Conservation (phyloP, 805 yeast genomes). For the Schizosaccharomyces japonicus region DNA sequence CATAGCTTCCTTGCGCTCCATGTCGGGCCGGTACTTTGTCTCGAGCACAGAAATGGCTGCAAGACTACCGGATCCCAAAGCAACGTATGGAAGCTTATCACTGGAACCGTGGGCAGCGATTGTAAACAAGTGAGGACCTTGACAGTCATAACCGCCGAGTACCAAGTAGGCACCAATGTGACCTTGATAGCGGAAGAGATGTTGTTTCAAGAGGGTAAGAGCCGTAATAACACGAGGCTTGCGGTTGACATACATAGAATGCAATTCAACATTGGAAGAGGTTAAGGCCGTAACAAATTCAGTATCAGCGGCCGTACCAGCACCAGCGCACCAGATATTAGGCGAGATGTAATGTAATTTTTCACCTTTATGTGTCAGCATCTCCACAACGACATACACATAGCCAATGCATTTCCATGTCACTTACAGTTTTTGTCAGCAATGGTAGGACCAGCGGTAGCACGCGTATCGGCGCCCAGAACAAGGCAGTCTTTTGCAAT, state of each 20-base stretch:
- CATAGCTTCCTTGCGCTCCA: slow-evolving; percentile 77
- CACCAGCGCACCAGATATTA: slow-evolving; percentile 96
- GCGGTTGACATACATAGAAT: slow-evolving; percentile 58
- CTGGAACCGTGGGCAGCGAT: slow-evolving; percentile 97
- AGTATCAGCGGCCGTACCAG: slow-evolving; percentile 99
- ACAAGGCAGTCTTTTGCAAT: neutral
- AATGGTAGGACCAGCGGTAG: slow-evolving; percentile 86
- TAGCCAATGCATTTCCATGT: slow-evolving; percentile 24
- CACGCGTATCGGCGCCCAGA: slow-evolving; percentile 96
- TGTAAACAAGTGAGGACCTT: slow-evolving; percentile 53
- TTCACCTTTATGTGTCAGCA: slow-evolving; percentile 34
- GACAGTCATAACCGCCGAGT: slow-evolving; percentile 78
- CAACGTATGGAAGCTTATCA: slow-evolving; percentile 78
- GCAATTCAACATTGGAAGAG: slow-evolving; percentile 74
- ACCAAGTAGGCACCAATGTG: slow-evolving; percentile 91
- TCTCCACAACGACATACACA: neutral
- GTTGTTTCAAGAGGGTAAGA: slow-evolving; percentile 79
- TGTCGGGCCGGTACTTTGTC: slow-evolving; percentile 55
- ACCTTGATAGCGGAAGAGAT: slow-evolving; percentile 88
- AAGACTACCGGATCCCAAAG: slow-evolving; percentile 87
- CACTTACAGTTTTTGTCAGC: slow-evolving; percentile 96
- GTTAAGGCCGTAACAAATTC: slow-evolving; percentile 92
- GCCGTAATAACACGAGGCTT: slow-evolving; percentile 87
- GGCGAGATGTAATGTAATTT: slow-evolving; percentile 73
- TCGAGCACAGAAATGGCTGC: slow-evolving; percentile 98